Evolutionary conservation across 805 yeast species (phyloP).

Genomic region (Metschnikowia gruessii): DNA sequence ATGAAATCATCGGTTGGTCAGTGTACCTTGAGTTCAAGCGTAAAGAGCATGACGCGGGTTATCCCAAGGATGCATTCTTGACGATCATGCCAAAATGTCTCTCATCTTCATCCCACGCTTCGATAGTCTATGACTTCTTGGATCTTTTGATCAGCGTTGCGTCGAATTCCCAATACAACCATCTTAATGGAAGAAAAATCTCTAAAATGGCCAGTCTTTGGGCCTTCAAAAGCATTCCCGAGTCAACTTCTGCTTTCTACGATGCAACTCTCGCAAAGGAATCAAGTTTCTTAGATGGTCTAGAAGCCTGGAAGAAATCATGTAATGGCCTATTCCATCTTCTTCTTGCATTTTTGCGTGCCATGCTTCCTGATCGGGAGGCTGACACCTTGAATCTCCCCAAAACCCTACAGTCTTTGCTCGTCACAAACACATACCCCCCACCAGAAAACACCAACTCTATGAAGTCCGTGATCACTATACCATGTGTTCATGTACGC

Average conservation of each 20-base stretch:
- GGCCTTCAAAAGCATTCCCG: slow-evolving; percentile 56
- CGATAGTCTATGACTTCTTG: slow-evolving; percentile 83
- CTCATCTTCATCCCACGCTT: slow-evolving; percentile 81
- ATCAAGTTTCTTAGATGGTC: slow-evolving; percentile 59
- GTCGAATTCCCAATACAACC: slow-evolving; percentile 73
- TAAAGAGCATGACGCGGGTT: slow-evolving; percentile 61
- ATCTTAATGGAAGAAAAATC: slow-evolving; percentile 75
- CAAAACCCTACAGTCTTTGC: slow-evolving; percentile 57
- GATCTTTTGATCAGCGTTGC: slow-evolving; percentile 76
- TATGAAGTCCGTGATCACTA: slow-evolving; percentile 41
- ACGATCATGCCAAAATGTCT: slow-evolving; percentile 83
- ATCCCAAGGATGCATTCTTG: slow-evolving; percentile 70
- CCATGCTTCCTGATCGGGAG: slow-evolving; percentile 71
- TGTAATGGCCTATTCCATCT: slow-evolving; percentile 85
- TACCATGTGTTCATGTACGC: slow-evolving; percentile 60
- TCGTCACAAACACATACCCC: slow-evolving; percentile 59
- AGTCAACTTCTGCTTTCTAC: slow-evolving; percentile 30
- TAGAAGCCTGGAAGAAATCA: slow-evolving; percentile 74
- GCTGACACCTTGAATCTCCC: slow-evolving; percentile 59
- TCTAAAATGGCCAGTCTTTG: slow-evolving; percentile 81
- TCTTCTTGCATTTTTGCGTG: slow-evolving; percentile 68
- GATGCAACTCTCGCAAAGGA: slow-evolving; percentile 37
- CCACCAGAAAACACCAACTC: slow-evolving; percentile 47
- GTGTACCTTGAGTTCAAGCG: slow-evolving; percentile 68
- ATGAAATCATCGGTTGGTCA: slow-evolving; percentile 83